Evolutionary conservation across 352 stramenopile genomes (phyloP), one percentile per base, ranked within the genome.

Genomic region (Phytopythium mirpurense): DNA sequence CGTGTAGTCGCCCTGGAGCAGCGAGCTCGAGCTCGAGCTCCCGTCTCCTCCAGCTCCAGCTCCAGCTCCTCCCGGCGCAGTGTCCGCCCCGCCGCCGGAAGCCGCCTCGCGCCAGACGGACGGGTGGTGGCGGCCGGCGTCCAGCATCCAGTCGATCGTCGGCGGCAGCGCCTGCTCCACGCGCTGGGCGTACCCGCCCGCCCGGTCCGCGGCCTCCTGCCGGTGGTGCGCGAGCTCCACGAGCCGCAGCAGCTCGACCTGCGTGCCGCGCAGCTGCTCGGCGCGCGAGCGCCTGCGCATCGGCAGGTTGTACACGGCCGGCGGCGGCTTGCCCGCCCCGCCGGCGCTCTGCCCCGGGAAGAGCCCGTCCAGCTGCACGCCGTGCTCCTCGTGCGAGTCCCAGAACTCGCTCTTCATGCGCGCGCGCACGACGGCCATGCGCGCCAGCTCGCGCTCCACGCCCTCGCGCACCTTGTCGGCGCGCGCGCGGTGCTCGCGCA

Each of bases 371-470:
- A 96, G 51, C 26, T 78, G 72, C 5, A 80, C 71, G 3, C 74
- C 81, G 18, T 88, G 76, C 9, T 85, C 68, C 19, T 84, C 82
- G 27, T 89, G 78, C 14, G 69, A 67, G 59, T 97, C 89, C 89
- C 89, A 98, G 57, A 93, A 97, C 61, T 97, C 88, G n/a, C 52
- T 55, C 67, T 87, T 90, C 78, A 98, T 96, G 29, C 88, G 75
- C 43, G 89, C 73, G 5, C 80, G 77, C 3, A 96, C 68, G 43
- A 96, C 76, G 24, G 72, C 77, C 64, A 89, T 88, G 23, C 83
- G 76, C 5, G 78, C 71, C 21, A 96, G 62, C 31, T 96, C 83
- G 4, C 63, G 71, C 37, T 72, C 55, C 31, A 96, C 91, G 16
- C 74, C 67, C 19, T 85, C 68, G 5, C 77, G 74, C 3, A 95